These are phyloP conservation scores for Cornus kousa DNA, from an alignment of 148 eudicot species.

Conservation along the genomic window DNA sequence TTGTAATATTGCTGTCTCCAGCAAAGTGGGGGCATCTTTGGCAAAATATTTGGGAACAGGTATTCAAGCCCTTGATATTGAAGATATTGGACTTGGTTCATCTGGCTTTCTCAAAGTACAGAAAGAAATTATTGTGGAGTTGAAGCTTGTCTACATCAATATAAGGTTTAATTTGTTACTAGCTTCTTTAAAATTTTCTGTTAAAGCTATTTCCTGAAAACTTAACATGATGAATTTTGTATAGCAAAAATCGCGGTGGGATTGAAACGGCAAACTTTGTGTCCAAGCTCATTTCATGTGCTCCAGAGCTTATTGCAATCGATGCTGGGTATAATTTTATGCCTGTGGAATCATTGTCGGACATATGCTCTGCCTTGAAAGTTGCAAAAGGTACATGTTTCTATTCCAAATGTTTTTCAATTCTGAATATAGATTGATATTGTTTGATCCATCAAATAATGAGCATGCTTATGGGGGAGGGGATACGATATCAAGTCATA, in stretches of 20 bases:
- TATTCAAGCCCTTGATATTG: conserved; percentile 53
- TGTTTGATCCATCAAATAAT: neutral
- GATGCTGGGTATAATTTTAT: conserved; percentile 69
- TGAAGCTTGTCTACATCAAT: conserved; percentile 61
- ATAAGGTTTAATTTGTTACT: conserved; percentile 51
- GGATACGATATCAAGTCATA: too few species aligned
- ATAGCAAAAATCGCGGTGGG: conserved; percentile 78
- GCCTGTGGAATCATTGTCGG: conserved; percentile 60
- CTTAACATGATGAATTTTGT: conserved; percentile 15
- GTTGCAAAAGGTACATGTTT: conserved; percentile 50
- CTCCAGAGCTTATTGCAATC: conserved; percentile 54
- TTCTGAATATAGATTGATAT: neutral
- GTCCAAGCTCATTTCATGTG: conserved; percentile 49
- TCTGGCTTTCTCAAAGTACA: conserved; percentile 68
- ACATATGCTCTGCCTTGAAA: conserved; percentile 50
- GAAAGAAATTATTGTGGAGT: conserved; percentile 33
- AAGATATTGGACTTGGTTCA: conserved; percentile 70
- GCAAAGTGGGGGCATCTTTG: conserved; percentile 60
- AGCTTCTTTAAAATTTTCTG: neutral
- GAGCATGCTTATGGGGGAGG: too few species aligned
- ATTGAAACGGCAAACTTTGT: conserved; percentile 71
- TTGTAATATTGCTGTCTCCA: conserved; percentile 24
- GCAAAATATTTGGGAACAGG: conserved; percentile 67
- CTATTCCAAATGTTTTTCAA: neutral
- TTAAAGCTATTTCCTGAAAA: neutral